Conservation (phyloP, 352 stramenopile genomes). For the Pythium phragmiticola region DNA sequence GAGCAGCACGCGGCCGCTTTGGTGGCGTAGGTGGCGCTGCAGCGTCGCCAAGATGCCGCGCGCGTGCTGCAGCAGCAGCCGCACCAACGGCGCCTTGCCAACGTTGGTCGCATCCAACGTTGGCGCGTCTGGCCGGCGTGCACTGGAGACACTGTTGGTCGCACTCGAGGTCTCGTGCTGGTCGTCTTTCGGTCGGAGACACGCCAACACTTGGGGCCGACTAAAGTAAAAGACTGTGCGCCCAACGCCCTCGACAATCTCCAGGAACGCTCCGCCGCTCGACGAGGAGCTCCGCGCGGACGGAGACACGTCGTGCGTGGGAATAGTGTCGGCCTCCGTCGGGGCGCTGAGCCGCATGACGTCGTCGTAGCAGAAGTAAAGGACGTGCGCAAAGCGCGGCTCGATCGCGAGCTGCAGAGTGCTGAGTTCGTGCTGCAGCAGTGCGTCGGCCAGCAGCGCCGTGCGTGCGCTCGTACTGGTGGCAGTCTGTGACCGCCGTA, state of each 20-base stretch:
- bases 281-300: not conserved
- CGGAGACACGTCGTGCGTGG: too few species aligned
- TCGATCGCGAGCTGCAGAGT: constrained; percentile 26
- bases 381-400: constrained; percentile 44
- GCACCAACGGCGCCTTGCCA: constrained; percentile 21
- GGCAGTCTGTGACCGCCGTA: too few species aligned
- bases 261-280: constrained; percentile 17
- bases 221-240: constrained; percentile 26
- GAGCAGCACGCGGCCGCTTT: constrained; percentile 41
- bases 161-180: not conserved
- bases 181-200: constrained; percentile 2
- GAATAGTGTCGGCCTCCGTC: not conserved
- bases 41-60: constrained; percentile 40
- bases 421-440: constrained; percentile 17
- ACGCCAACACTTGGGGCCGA: constrained; percentile 16
- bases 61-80: constrained; percentile 41
- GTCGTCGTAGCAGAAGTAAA: constrained; percentile 49
- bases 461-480: too few species aligned
- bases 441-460: constrained; percentile 3
- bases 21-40: constrained; percentile 44
- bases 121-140: not conserved
- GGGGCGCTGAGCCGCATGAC: constrained; percentile 3
- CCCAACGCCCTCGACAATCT: constrained; percentile 23
- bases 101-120: not conserved
- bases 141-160: constrained; percentile 5